Conservation (phyloP, 2,329 filamentous ascomycete genomes). For the Phialocephala subalpina region DNA sequence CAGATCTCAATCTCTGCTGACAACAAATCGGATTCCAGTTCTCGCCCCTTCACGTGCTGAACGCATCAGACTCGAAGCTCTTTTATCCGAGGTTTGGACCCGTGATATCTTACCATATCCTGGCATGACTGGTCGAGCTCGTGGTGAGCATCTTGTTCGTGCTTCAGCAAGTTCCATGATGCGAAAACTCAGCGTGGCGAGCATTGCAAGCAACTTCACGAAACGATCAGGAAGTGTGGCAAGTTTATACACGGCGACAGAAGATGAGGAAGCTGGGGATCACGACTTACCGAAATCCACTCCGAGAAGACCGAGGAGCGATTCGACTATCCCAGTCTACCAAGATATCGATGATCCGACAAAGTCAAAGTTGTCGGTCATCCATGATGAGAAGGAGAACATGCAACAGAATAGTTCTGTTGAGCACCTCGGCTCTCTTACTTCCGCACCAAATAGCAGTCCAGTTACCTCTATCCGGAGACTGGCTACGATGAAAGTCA, state of each 20-base stretch:
- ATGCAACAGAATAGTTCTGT: slow-evolving; percentile 27
- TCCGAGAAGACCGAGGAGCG: slow-evolving; percentile 27
- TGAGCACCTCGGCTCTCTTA: slow-evolving; percentile 29
- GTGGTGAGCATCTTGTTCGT: slow-evolving; percentile 76
- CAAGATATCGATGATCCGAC: slow-evolving; percentile 31
- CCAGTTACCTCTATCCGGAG: slow-evolving; percentile 33
- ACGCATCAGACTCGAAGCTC: slow-evolving; percentile 76
- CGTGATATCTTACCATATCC: slow-evolving; percentile 82
- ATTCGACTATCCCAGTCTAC: slow-evolving; percentile 13
- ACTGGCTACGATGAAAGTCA: slow-evolving; percentile 37
- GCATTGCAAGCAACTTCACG: slow-evolving; percentile 78
- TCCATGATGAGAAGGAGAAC: slow-evolving; percentile 42
- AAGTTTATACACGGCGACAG: slow-evolving; percentile 38
- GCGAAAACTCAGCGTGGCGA: slow-evolving; percentile 84
- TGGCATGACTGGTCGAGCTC: slow-evolving; percentile 73
- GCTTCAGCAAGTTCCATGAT: slow-evolving; percentile 87
- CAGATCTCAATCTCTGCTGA: slow-evolving; percentile 81
- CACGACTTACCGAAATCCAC: slow-evolving; percentile 27
- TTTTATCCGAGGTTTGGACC: slow-evolving; percentile 84
- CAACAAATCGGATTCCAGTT: slow-evolving; percentile 72
- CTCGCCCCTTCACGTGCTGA: slow-evolving; percentile 79
- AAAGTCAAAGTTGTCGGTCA: slow-evolving; percentile 37
- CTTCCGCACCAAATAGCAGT: slow-evolving; percentile 29
- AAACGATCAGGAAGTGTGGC: slow-evolving; percentile 63
- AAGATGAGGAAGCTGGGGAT: slow-evolving; percentile 33